Conservation (phyloP, 2,329 filamentous ascomycete species). For the Verticillium klebahnii region DNA sequence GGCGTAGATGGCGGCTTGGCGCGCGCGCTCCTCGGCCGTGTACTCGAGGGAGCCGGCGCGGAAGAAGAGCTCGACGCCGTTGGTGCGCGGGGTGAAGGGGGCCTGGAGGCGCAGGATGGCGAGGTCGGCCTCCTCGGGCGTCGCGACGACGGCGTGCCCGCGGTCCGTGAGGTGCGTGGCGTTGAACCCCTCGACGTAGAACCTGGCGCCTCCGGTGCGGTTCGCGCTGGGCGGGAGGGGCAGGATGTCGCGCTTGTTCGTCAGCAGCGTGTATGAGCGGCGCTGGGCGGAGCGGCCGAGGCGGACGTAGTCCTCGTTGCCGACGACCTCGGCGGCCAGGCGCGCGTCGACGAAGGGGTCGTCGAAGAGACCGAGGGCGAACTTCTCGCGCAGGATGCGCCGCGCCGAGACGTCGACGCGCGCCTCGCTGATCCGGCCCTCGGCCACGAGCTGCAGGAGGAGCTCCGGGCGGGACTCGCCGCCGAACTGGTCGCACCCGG, state of each 20-base stretch:
- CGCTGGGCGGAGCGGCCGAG: slow-evolving; percentile 16
- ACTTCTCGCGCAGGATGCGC: slow-evolving; percentile 44
- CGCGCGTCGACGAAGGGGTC: slow-evolving; percentile 43
- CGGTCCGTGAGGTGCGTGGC: slow-evolving; percentile 7
- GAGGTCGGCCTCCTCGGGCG: slow-evolving; percentile 32
- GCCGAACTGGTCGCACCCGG: slow-evolving; percentile 48
- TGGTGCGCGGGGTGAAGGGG: slow-evolving; percentile 26
- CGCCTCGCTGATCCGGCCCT: slow-evolving; percentile 31
- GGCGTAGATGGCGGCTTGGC: slow-evolving; percentile 26
- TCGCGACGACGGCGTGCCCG: slow-evolving; percentile 26
- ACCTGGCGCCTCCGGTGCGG: slow-evolving; percentile 6
- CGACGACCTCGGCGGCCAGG: slow-evolving; percentile 34
- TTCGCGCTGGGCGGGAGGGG: slow-evolving; percentile 13
- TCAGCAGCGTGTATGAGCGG: slow-evolving; percentile 20
- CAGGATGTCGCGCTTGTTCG: slow-evolving; percentile 15
- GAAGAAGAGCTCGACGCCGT: slow-evolving; percentile 10
- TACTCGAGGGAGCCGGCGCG: slow-evolving; percentile 37
- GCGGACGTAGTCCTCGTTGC: slow-evolving; percentile 34
- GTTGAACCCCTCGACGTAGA: slow-evolving; percentile 14
- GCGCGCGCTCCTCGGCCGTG: slow-evolving; percentile 19
- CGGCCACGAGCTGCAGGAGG: slow-evolving; percentile 37
- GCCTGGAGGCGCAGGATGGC: slow-evolving; percentile 29
- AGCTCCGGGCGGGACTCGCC: slow-evolving; percentile 44
- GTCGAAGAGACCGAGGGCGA: slow-evolving; percentile 46
- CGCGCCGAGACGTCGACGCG: slow-evolving; percentile 41